Evolutionary conservation across 2,329 filamentous ascomycete species (phyloP), one percentile per base, ranked within the genome.

Genomic region (Intubia oerlemansii): DNA sequence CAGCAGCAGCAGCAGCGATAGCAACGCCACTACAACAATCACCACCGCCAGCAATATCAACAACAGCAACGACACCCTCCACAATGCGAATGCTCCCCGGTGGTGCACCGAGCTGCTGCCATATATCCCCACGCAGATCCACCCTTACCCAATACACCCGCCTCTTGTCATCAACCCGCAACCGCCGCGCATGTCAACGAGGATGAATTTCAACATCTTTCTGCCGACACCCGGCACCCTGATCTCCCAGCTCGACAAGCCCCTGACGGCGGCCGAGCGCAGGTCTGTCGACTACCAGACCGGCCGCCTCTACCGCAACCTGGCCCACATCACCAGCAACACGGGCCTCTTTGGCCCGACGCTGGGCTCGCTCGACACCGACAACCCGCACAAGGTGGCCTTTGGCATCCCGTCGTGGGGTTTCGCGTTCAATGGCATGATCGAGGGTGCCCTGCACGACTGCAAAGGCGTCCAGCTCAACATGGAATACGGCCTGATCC

Each of bases 391-490:
- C 19, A 17, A 10, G 12, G 4, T 18, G 6, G 10, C 12, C 5
- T 5, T 26, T 0, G 27, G 29, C 14, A 39, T 36, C 29, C 42
- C 43, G 5, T 56, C 53, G 2, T 74, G 68, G 69, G 54, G 54
- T 1, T 48, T 54, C 18, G 62, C 65, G 1, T 74, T 74, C 31
- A 55, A 63, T 22, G 48, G 52, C 4, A 44, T 73, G 31, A 42
- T 72, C 7, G 67, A 73, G 36, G 52, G 53, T 1, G 48, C 65
- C 4, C 43, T 73, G 12, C 51, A 64, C 8, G 69, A 73, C 36
- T 64, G 57, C 1, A 67, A 74, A 41, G 66, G 71, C 36, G 55
- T 64, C 48, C 53, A 56, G 1, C 53, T 74, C 4, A 55, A 58
- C 15, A 47, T 73, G n/a, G 57, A 57, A 4, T 74, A 73, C 37